Conservation (phyloP, 148 eudicot genomes). For the Chenopodium suecicum region DNA sequence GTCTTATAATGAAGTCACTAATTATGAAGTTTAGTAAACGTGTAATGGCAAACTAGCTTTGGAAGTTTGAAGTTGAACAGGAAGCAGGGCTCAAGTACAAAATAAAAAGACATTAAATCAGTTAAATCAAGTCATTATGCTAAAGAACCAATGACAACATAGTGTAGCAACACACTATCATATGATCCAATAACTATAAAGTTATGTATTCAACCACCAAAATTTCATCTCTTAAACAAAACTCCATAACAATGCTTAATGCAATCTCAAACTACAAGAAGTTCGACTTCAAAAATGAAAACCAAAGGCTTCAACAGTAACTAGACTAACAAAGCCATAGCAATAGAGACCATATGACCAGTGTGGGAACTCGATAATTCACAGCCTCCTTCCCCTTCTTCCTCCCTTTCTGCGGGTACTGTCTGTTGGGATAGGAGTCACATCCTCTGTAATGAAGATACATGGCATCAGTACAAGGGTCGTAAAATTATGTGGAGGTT, state of each 20-base stretch:
- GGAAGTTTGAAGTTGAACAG: too few relatives aligned
- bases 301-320: neutral
- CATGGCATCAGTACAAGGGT: neutral
- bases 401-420: constrained; percentile 94
- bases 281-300: constrained; percentile 16
- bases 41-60: too few relatives aligned
- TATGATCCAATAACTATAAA: neutral
- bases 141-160: neutral
- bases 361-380: constrained; percentile 18
- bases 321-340: constrained; percentile 2
- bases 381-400: constrained; percentile 90
- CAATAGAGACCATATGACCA: constrained; percentile 4
- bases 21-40: too few relatives aligned
- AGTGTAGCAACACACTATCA: neutral
- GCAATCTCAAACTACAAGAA: constrained; percentile 7
- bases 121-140: neutral
- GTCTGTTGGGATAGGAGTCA: constrained; percentile 87
- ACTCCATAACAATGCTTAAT: constrained; percentile 5
- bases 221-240: constrained; percentile 17
- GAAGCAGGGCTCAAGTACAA: too few relatives aligned
- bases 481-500: neutral
- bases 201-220: constrained; percentile 16
- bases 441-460: constrained; percentile 60
- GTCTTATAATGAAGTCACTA: too few relatives aligned
- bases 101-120: too few relatives aligned